A percentile compares a stretch with the other conserved stretches of the same genome.
phyloP scores from a whole-genome alignment of 2,329 filamentous ascomycete genomes.

The Rutstroemia sp. region DNA sequence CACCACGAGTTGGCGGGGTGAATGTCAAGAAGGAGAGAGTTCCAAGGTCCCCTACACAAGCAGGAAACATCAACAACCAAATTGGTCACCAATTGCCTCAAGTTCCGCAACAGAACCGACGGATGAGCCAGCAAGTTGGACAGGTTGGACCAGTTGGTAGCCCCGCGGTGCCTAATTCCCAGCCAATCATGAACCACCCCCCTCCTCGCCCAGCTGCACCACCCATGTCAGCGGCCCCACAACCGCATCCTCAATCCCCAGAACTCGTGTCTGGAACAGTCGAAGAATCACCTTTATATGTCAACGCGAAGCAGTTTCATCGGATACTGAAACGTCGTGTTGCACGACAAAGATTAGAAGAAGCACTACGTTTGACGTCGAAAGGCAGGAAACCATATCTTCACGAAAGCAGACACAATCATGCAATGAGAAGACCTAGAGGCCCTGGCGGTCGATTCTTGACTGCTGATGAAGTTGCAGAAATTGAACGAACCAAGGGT shows the following conservation, averaged over 20 bases:
- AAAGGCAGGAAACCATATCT: constrained; percentile 96
- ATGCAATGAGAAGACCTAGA: constrained; percentile 91
- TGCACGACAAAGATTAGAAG: constrained; percentile 87
- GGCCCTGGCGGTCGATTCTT: constrained; percentile 93
- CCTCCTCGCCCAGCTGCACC: constrained; percentile 43
- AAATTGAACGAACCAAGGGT: constrained; percentile 63
- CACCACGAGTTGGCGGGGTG: constrained; percentile 63
- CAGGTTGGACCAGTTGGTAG: constrained; percentile 39
- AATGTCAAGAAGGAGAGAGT: constrained; percentile 66
- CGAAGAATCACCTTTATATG: constrained; percentile 92
- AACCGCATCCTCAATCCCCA: constrained; percentile 64
- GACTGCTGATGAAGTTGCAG: constrained; percentile 90
- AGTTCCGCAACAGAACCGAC: constrained; percentile 47
- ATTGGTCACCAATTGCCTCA: constrained; percentile 38
- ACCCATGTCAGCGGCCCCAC: constrained; percentile 52
- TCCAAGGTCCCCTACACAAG: constrained; percentile 61
- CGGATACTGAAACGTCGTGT: constrained; percentile 91
- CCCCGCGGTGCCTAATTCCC: constrained; percentile 65
- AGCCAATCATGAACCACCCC: constrained; percentile 67
- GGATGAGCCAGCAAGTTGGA: constrained; percentile 57
- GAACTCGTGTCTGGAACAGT: constrained; percentile 65
- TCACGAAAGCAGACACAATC: constrained; percentile 95
- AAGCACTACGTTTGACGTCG: constrained; percentile 81
- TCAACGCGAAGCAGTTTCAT: constrained; percentile 98
- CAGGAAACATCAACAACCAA: constrained; percentile 55